Conservation (phyloP, 2,329 filamentous ascomycete genomes). For the Grosmannia penicillata region DNA sequence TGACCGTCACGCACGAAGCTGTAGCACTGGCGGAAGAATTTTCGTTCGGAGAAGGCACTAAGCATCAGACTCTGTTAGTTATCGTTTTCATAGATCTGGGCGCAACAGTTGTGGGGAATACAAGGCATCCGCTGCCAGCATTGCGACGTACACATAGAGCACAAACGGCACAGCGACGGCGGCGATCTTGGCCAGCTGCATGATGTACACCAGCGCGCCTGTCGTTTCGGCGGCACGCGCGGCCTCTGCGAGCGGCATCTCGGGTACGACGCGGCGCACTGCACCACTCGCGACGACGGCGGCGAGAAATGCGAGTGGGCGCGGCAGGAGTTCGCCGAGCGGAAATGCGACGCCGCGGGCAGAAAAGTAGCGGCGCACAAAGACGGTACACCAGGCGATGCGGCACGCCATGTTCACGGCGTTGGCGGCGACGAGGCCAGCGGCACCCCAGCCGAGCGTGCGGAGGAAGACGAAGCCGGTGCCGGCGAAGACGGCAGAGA, state of each 20-base stretch:
- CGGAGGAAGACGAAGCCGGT: constrained; percentile 63
- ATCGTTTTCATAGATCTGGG: too few species aligned
- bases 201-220: constrained; percentile 20
- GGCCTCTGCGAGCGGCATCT: constrained; percentile 7
- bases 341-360: constrained; percentile 26
- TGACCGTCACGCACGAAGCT: constrained; percentile 6
- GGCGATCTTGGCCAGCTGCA: constrained; percentile 31
- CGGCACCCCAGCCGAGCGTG: constrained; percentile 55
- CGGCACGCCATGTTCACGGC: constrained; percentile 78
- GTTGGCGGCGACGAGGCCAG: constrained; percentile 75
- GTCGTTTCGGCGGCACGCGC: constrained; percentile 13
- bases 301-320: constrained; percentile 24
- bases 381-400: constrained; percentile 64
- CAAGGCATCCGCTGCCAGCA: too few species aligned
- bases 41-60: constrained; percentile 35
- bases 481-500: constrained; percentile 60
- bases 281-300: constrained; percentile 28
- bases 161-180: constrained; percentile 36
- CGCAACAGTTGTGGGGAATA: too few species aligned
- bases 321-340: constrained; percentile 27
- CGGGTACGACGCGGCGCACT: constrained; percentile 18
- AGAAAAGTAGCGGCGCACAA: constrained; percentile 52
- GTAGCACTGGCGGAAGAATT: constrained; percentile 36
- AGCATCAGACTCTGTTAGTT: too few species aligned
- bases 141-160: constrained; percentile 41